phyloP scores from a whole-genome alignment of 129 eudicot species.

The Kitagawia praeruptora region DNA sequence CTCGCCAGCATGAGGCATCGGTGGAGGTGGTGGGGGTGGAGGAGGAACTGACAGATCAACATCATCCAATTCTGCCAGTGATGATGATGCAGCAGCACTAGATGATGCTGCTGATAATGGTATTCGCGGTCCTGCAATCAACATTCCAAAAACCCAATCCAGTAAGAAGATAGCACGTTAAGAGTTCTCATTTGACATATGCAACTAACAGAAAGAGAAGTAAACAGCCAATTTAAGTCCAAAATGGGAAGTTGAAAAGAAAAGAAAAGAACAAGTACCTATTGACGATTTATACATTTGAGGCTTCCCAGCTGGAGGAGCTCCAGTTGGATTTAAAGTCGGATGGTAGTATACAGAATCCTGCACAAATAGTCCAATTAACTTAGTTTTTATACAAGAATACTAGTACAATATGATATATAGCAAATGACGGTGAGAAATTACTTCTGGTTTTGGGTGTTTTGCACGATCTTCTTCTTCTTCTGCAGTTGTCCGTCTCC shows the following conservation, averaged over 20 bases:
- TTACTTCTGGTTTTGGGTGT: conserved; percentile 87
- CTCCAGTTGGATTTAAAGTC: conserved; percentile 90
- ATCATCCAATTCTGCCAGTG: conserved; percentile 58
- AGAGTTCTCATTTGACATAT: background rate
- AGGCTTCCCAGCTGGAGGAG: conserved; percentile 99
- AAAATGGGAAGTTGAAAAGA: background rate
- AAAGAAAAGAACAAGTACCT: conserved; percentile 23
- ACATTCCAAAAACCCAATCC: background rate
- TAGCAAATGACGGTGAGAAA: background rate
- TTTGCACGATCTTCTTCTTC: conserved; percentile 77
- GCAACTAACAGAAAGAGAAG: background rate
- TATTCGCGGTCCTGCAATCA: conserved; percentile 63
- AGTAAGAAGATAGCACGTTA: background rate
- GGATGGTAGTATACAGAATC: conserved; percentile 97
- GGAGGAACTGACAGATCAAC: conserved; percentile 49
- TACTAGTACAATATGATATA: background rate
- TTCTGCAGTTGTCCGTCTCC: conserved; percentile 59
- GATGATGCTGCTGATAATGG: conserved; percentile 70
- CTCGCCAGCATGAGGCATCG: conserved; percentile 50
- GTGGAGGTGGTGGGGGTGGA: conserved; percentile 91
- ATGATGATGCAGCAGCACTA: conserved; percentile 52
- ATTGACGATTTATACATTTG: conserved; percentile 92
- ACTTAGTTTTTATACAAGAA: conserved; percentile 4
- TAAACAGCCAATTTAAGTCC: background rate
- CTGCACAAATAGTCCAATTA: conserved; percentile 30